Conservation (phyloP, 768 basidiomycete genomes). For the Calocera cornea region DNA sequence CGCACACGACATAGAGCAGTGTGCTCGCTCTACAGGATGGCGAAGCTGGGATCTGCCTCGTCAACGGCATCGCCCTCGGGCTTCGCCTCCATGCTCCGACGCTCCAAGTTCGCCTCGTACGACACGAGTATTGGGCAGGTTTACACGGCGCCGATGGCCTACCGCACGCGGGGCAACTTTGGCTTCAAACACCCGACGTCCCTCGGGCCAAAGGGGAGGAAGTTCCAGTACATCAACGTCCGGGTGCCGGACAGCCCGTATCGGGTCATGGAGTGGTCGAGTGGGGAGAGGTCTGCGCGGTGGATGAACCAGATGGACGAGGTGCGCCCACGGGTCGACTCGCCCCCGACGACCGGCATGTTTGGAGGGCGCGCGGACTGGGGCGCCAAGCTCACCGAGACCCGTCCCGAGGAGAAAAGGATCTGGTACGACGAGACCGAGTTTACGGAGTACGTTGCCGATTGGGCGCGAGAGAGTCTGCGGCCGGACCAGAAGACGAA, state of each 20-base stretch:
- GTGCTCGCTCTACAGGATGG: background rate
- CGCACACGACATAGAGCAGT: no score
- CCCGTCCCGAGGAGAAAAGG: conserved; percentile 2
- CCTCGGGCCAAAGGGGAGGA: conserved; percentile 36
- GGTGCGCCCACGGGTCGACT: background rate
- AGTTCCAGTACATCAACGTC: conserved; percentile 47
- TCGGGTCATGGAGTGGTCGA: conserved; percentile 66
- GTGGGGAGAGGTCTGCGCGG: conserved; percentile 48
- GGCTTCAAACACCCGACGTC: conserved; percentile 74
- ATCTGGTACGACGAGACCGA: conserved; percentile 9
- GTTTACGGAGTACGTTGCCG: conserved; percentile 6
- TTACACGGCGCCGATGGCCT: conserved; percentile 54
- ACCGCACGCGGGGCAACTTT: conserved; percentile 67
- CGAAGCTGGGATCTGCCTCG: background rate
- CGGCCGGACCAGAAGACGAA: conserved; percentile 8
- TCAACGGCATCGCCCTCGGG: conserved; percentile 38
- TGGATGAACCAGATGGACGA: background rate
- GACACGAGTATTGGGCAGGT: conserved; percentile 66
- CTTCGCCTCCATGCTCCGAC: conserved; percentile 63
- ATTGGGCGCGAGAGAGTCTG: background rate
- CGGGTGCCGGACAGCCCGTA: conserved; percentile 55
- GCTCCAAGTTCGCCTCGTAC: conserved; percentile 69
- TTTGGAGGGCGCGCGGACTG: background rate
- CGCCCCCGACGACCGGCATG: background rate
- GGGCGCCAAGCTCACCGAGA: background rate